Conservation (phyloP, 2,329 filamentous ascomycete species). For the Colletotrichum orchidophilum region DNA sequence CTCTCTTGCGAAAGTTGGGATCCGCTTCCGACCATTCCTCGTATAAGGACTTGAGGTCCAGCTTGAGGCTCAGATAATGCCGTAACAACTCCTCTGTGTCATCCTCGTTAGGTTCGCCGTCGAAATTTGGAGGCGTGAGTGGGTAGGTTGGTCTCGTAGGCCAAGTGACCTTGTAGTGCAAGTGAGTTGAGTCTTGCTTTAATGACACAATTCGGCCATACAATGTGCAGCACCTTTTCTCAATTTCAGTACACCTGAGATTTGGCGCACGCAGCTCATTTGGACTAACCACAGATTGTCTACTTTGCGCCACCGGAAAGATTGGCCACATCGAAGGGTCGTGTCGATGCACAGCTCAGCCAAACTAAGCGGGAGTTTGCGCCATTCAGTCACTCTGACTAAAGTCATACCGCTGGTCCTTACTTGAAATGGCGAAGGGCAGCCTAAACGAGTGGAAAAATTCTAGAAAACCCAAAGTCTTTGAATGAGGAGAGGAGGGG, state of each 20-base stretch:
- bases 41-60: slow-evolving; percentile 82
- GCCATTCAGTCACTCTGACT: slow-evolving; percentile 77
- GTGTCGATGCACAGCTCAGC: slow-evolving; percentile 94
- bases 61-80: slow-evolving; percentile 86
- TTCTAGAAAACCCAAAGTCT: background rate
- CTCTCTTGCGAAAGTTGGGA: slow-evolving; percentile 87
- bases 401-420: slow-evolving; percentile 50
- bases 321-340: slow-evolving; percentile 92
- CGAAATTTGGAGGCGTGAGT: slow-evolving; percentile 22
- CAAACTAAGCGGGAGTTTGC: slow-evolving; percentile 82
- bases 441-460: background rate
- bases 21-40: slow-evolving; percentile 87
- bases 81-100: slow-evolving; percentile 78
- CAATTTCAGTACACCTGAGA: background rate
- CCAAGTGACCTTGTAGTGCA: slow-evolving; percentile 83
- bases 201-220: slow-evolving; percentile 86
- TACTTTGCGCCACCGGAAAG: slow-evolving; percentile 93
- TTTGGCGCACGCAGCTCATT: background rate
- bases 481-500: background rate
- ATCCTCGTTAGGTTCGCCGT: slow-evolving; percentile 55
- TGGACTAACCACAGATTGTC: slow-evolving; percentile 79
- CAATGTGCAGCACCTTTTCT: slow-evolving; percentile 77
- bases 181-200: slow-evolving; percentile 79
- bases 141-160: slow-evolving; percentile 43
- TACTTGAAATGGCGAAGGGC: background rate